Base-by-base conservation (phyloP, 352 stramenopile species). In the Phytophthora idaei region DNA sequence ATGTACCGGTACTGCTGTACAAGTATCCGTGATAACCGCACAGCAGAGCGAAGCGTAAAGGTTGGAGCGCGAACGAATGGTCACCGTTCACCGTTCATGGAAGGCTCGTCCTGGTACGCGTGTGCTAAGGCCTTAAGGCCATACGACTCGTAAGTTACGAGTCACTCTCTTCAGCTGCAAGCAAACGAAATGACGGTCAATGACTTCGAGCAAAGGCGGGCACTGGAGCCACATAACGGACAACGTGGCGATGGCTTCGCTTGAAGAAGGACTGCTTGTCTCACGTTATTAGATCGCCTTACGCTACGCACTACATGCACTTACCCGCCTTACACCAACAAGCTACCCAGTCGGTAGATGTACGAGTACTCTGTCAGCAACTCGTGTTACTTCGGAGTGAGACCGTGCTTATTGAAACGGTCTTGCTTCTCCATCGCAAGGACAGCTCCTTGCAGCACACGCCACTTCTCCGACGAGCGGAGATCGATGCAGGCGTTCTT, bases 301-400 rank as follows among this genome's bases (percentile, higher is more conserved):
- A 47, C 41, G 41, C 41, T 47, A 27, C n/a, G 41, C 4, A 2
- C 36, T 42, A 42, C 36, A 42, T 3, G 36, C 14, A 42, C 2
- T 42, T 42, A n/a, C 36, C 25, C 51, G 36, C 15, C 45, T 21
- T 74, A 80, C 28, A 67, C 31, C 50, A 67, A 39, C 41, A 61
- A 49, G n/a, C 51, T 61, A 36, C 59, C 49, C 14, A 61, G 27
- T 47, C 59, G 54, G 15, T 57, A 64, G 7, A 64, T 36, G 45
- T 49, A 63, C 52, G 74, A 82, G 44, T 60, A 56, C 59, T 82
- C 58, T 14, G 61, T 21, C 48, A 80, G 64, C 45, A 61, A 28
- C 27, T 62, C 56, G 52, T 82, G 62, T 28, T 82, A 66, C 45
- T 75, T 64, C 11, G 46, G 46, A 27, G 58, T 61, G 28, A 76